Percentiles rank a stretch among this genome's conserved stretches.
These are phyloP conservation scores for Botryotinia calthae DNA, from an alignment of 2,329 filamentous ascomycete species.

Conservation along the genomic window DNA sequence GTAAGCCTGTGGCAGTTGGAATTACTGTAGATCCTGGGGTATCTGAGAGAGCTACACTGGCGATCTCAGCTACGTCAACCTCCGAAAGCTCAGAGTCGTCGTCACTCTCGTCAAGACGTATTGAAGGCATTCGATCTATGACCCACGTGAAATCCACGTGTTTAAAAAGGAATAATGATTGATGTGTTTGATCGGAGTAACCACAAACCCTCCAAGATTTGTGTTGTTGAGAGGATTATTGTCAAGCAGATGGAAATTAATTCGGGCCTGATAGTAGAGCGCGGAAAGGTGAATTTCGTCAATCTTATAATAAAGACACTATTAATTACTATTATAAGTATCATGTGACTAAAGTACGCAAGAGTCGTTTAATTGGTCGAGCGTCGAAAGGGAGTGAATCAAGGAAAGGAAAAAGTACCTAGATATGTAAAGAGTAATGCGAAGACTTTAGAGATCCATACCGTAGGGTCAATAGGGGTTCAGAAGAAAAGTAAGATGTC, in stretches of 20 bases:
- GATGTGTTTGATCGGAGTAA: not conserved
- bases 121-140: not conserved
- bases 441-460: not conserved
- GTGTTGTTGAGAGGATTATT: not conserved
- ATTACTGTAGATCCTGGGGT: not conserved
- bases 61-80: not conserved
- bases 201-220: not conserved
- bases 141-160: constrained; percentile 8
- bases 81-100: constrained; percentile 4
- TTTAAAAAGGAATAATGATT: not conserved
- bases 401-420: not conserved
- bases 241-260: not conserved
- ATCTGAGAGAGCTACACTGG: constrained; percentile 2
- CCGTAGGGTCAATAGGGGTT: not conserved
- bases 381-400: not conserved
- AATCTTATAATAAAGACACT: not conserved
- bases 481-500: not conserved
- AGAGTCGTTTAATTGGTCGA: not conserved
- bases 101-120: not conserved
- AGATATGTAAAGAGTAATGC: not conserved
- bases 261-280: not conserved
- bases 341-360: constrained; percentile 1
- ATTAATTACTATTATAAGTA: not conserved
- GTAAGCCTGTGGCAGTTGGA: not conserved
- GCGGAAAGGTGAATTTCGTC: not conserved